Evolutionary conservation across 495 filamentous ascomycete species (phyloP).

Genomic region (Penicillium ochrochloron): DNA sequence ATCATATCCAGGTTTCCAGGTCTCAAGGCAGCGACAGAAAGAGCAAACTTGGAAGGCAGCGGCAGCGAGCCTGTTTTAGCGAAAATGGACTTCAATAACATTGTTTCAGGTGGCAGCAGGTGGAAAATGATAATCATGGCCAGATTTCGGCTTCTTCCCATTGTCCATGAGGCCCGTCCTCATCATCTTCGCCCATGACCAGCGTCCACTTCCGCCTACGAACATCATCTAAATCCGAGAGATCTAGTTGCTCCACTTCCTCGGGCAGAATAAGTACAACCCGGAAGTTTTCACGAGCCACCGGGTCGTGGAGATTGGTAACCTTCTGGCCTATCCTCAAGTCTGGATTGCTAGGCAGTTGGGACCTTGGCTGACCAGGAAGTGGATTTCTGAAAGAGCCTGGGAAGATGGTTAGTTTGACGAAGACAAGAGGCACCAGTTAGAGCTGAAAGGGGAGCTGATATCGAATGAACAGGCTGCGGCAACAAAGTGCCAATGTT

Average conservation of each 20-base stretch:
- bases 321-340: conserved; percentile 70
- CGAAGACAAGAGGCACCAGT: not conserved
- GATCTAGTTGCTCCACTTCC: conserved; percentile 76
- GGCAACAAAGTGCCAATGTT: not conserved
- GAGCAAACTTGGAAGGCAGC: not conserved
- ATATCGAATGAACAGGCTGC: not conserved
- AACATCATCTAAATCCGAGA: conserved; percentile 66
- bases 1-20: not conserved
- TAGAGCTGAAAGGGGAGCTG: not conserved
- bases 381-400: conserved; percentile 77
- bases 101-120: not conserved
- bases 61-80: not conserved
- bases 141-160: conserved; percentile 85
- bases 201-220: conserved; percentile 69
- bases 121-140: conserved; percentile 57
- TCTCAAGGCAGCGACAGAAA: not conserved
- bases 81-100: not conserved
- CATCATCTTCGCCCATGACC: conserved; percentile 35
- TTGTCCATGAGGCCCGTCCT: conserved; percentile 46
- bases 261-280: conserved; percentile 82
- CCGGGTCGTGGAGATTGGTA: conserved; percentile 64
- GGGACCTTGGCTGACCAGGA: conserved; percentile 65
- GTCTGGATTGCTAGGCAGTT: conserved; percentile 48
- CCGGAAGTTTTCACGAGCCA: conserved; percentile 80
- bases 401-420: conserved; percentile 27